Percentiles rank a stretch among this genome's conserved stretches.
phyloP scores from a whole-genome alignment of 306 rosid species.

The Citrullus amarus region DNA sequence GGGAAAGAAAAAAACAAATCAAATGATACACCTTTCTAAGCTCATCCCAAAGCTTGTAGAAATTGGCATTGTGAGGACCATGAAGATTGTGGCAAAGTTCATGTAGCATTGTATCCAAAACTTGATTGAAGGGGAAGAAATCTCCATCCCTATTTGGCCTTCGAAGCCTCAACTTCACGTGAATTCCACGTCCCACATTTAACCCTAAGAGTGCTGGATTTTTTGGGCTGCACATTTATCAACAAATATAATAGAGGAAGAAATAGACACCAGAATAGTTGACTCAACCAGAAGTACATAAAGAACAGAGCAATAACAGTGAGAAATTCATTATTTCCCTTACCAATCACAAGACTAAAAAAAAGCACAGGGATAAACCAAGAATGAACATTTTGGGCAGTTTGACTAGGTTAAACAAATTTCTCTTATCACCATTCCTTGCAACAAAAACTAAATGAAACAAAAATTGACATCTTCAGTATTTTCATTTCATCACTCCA shows the following conservation, averaged over 20 bases:
- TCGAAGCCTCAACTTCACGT: slow-evolving; percentile 78
- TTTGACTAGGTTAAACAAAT: not conserved
- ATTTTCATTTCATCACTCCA: not conserved
- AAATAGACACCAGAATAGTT: not conserved
- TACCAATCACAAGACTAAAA: not conserved
- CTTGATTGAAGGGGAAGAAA: slow-evolving; percentile 55
- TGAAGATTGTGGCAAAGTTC: slow-evolving; percentile 87
- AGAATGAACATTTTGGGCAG: not conserved
- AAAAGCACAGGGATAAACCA: not conserved
- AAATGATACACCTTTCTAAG: slow-evolving; percentile 54
- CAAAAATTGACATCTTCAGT: not conserved
- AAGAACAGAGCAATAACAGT: not conserved
- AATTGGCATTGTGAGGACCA: slow-evolving; percentile 70
- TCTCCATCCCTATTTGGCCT: slow-evolving; percentile 60
- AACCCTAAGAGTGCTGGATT: slow-evolving; percentile 57
- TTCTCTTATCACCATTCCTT: not conserved
- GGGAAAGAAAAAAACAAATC: not conserved
- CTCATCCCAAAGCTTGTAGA: slow-evolving; percentile 95
- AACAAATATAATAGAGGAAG: not conserved
- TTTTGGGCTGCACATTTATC: slow-evolving; percentile 46
- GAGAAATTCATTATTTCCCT: not conserved
- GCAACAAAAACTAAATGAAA: not conserved
- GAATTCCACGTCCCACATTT: slow-evolving; percentile 65
- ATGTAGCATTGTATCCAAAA: slow-evolving; percentile 91
- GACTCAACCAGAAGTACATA: not conserved